These are phyloP conservation scores for Sporothrix pallida DNA, from an alignment of 2,329 filamentous ascomycete species.

Conservation along the genomic window DNA sequence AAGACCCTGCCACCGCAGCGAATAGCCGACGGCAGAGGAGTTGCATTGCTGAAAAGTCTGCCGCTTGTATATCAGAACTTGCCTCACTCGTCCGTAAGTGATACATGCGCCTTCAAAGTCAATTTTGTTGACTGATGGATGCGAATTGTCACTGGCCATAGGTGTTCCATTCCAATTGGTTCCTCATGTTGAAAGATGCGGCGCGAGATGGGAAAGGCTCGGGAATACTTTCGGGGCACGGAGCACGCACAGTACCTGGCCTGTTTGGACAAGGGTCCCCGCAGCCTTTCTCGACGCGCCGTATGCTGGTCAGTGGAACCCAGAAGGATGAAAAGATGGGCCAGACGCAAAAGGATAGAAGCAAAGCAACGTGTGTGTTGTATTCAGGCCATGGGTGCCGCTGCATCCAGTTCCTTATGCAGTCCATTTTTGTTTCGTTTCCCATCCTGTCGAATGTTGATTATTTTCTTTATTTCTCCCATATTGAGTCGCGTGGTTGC, in stretches of 20 bases:
- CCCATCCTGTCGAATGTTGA: conserved; percentile 8
- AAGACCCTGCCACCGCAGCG: not conserved
- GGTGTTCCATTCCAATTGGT: too few relatives aligned
- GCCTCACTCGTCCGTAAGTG: not conserved
- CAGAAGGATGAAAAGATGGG: not conserved
- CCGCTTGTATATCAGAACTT: not conserved
- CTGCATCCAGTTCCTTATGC: not conserved
- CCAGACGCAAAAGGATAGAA: not conserved
- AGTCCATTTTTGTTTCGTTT: conserved; percentile 17
- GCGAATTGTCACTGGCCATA: not conserved
- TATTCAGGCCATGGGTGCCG: not conserved
- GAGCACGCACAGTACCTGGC: conserved; percentile 5
- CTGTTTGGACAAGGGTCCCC: conserved; percentile 14
- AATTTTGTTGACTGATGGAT: not conserved
- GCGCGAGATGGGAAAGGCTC: not conserved
- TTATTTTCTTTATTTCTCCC: not conserved
- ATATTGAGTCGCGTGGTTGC: too few relatives aligned
- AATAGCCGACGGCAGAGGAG: conserved; percentile 10
- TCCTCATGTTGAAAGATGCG: too few relatives aligned
- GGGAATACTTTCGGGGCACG: conserved; percentile 11
- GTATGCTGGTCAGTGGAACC: not conserved
- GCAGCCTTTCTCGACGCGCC: not conserved
- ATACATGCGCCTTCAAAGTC: not conserved
- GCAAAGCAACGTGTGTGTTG: not conserved
- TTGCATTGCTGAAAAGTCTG: not conserved